Evolutionary conservation across 164 flowering plant species (phyloP), one percentile per base, ranked within the genome.

Genomic region (Echeveria elegans): DNA sequence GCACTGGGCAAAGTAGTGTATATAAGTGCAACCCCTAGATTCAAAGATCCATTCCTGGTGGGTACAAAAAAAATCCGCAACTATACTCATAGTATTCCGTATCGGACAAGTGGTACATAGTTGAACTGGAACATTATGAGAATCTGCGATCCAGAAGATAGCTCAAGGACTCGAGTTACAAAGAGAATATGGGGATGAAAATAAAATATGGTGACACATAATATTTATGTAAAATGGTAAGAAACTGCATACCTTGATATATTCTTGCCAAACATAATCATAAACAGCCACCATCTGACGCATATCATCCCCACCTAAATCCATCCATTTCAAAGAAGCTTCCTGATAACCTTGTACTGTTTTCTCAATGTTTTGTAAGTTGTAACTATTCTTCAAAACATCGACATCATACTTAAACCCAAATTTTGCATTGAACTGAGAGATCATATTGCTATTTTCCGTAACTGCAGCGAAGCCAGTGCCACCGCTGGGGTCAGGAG

Each of bases 251-350:
- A 82, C 87, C 87, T 83, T 81, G 58, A 83, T 77, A 69, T 82
- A 83, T 53, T 82, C 81, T 70, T 83, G 86, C 86, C 90, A 85
- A 26, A 78, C 72, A 69, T 31, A 63, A 70, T 83, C 90, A 78
- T 81, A 85, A 68, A 87, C 87, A 21, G 82, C 77, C 66, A 86
- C 85, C 90, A 83, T 86, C 64, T 82, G 86, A 9, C 86, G 80
- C 30, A 75, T 18, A 29, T 78, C 86, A 74, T 85, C n/a, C 86
- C 89, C 87, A 83, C 18, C 36, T 30, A 76, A 83, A 85, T 14
- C 85, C 87, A 69, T 81, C 70, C 75, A 79, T 68, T 15, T 79
- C 78, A n/a, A 30, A 85, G 82, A 66, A 85, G 81, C 63, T 71
- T 72, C 72, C 68, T 80, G 50, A 85, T 76, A n/a, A 73, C 81